Conservation (phyloP, 176 grass and related monocot species). For the Cenchrus fungigraminus region DNA sequence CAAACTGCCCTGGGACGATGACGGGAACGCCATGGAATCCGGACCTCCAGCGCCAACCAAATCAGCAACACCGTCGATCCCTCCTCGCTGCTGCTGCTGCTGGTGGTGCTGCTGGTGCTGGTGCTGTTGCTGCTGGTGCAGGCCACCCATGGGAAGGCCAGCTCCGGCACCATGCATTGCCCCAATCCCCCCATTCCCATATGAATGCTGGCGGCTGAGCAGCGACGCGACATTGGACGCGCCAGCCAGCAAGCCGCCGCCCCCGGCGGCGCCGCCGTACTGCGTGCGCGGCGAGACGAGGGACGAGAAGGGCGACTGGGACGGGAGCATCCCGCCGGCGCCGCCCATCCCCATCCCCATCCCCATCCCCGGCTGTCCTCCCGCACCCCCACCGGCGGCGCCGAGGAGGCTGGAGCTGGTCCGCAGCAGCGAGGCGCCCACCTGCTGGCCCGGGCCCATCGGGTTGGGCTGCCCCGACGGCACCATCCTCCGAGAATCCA, state of each 20-base stretch:
- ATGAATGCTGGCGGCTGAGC: constrained; percentile 50
- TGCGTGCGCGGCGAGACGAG: constrained; percentile 65
- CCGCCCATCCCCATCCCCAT: constrained; percentile 46
- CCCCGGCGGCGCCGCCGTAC: constrained; percentile 47
- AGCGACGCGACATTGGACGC: constrained; percentile 72
- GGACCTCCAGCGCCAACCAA: constrained; percentile 35
- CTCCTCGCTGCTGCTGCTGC: constrained; percentile 28
- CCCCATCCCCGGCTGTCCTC: constrained; percentile 42
- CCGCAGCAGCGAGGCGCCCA: constrained; percentile 68
- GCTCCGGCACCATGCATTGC: constrained; percentile 28
- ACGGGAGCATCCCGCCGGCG: constrained; percentile 21
- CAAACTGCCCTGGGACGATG: constrained; percentile 58
- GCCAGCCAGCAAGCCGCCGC: constrained; percentile 55
- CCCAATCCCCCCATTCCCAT: constrained; percentile 47
- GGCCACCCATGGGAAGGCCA: constrained; percentile 34
- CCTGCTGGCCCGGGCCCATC: constrained; percentile 53
- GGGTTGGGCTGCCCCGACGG: constrained; percentile 72
- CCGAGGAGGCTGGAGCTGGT: constrained; percentile 64
- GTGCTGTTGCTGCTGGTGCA: background rate
- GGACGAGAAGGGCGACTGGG: constrained; percentile 66
- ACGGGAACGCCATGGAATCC: constrained; percentile 57
- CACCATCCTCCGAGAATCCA: constrained; percentile 57
- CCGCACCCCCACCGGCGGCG: constrained; percentile 33
- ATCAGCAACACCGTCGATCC: constrained; percentile 46
- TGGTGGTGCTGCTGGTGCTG: background rate